Conservation (phyloP, 176 grass and related monocot genomes). For the Zoysia japonica region DNA sequence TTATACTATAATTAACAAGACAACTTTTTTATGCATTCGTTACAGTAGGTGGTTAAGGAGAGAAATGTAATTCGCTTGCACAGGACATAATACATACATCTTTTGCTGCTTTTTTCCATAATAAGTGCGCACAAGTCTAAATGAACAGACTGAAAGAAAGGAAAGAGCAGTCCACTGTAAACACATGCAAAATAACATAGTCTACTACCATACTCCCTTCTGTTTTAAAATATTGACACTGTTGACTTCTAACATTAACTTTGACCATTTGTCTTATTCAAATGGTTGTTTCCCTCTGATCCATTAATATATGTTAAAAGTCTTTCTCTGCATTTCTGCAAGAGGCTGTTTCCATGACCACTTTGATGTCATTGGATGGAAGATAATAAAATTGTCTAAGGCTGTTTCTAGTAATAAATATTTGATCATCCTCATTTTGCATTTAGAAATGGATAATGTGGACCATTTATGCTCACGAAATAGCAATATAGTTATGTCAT, state of each 20-base stretch:
- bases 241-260: too few species aligned
- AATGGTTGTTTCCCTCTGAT: too few species aligned
- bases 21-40: not conserved
- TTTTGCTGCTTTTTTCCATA: not conserved
- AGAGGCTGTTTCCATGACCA: not conserved
- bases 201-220: not conserved
- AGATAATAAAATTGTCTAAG: not conserved
- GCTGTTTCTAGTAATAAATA: constrained; percentile 5
- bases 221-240: too few species aligned
- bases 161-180: not conserved
- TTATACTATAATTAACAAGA: not conserved
- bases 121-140: not conserved
- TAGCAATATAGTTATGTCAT: constrained; percentile 35
- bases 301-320: too few species aligned
- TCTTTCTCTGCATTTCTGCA: too few species aligned
- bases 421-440: not conserved
- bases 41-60: not conserved
- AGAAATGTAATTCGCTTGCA: not conserved
- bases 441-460: not conserved
- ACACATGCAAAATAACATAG: not conserved
- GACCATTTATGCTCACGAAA: constrained; percentile 17
- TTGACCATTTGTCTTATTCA: too few species aligned
- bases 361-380: not conserved
- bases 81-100: not conserved
- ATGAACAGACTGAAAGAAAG: not conserved